Evolutionary conservation across 495 filamentous ascomycete species (phyloP).

Genomic region (Aspergillus hancockii): DNA sequence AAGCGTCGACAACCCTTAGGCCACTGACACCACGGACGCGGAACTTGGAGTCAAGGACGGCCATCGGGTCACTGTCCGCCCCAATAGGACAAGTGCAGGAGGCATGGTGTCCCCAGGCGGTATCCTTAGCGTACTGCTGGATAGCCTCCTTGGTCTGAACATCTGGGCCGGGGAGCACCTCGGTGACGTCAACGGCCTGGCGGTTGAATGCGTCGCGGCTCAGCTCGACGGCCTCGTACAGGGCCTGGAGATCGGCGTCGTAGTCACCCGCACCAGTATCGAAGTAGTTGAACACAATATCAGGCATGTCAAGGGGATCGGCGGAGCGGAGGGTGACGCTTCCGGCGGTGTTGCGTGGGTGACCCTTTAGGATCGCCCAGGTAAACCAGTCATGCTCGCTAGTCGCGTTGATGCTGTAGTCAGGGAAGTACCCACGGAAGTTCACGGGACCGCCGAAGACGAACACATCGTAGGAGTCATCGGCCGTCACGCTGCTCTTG

Average conservation of each 20-base stretch:
- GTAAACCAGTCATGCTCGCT: conserved; percentile 36
- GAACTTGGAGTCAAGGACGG: conserved; percentile 59
- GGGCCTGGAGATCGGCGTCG: conserved; percentile 44
- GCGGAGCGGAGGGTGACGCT: conserved; percentile 49
- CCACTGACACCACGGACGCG: conserved; percentile 54
- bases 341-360: conserved; percentile 53
- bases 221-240: conserved; percentile 49
- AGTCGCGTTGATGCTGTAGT: conserved; percentile 32
- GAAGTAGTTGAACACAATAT: conserved; percentile 61
- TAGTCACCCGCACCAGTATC: conserved; percentile 38
- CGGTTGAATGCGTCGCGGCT: conserved; percentile 41
- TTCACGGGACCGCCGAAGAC: conserved; percentile 53
- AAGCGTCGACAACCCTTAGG: conserved; percentile 63
- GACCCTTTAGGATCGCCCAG: conserved; percentile 57
- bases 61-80: conserved; percentile 54
- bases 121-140: conserved; percentile 50
- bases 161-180: conserved; percentile 48
- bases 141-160: conserved; percentile 42
- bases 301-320: conserved; percentile 54
- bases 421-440: conserved; percentile 46
- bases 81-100: conserved; percentile 62
- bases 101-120: conserved; percentile 62
- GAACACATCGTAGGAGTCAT: conserved; percentile 50
- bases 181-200: conserved; percentile 30
- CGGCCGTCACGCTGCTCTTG: conserved; percentile 39